Evolutionary conservation across 164 flowering plant genomes (phyloP).

Genomic region (Saururus chinensis): DNA sequence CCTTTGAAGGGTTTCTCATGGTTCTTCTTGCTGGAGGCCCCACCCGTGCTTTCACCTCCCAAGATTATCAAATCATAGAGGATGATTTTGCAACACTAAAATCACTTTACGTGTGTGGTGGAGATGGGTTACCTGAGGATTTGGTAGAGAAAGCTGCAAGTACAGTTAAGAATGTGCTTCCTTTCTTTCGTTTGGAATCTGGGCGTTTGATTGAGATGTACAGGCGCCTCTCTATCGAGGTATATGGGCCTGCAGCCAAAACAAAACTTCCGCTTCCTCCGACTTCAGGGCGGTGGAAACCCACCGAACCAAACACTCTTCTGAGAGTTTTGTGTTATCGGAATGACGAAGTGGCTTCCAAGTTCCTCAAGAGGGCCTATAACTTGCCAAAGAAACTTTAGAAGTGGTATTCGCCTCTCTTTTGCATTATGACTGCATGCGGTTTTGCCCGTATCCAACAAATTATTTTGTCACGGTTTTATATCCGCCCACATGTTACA

Average conservation of each 20-base stretch:
- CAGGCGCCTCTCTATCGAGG: slow-evolving; percentile 21
- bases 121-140: slow-evolving; percentile 83
- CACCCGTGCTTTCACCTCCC: slow-evolving; percentile 43
- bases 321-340: slow-evolving; percentile 65
- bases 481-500: not conserved
- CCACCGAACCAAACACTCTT: slow-evolving; percentile 67
- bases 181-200: slow-evolving; percentile 37
- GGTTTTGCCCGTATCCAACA: not conserved
- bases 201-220: slow-evolving; percentile 47
- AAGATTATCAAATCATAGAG: slow-evolving; percentile 51
- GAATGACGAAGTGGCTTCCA: slow-evolving; percentile 55
- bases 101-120: slow-evolving; percentile 69
- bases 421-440: not conserved
- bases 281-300: slow-evolving; percentile 68
- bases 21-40: slow-evolving; percentile 91
- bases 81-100: slow-evolving; percentile 65
- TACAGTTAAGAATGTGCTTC: slow-evolving; percentile 38
- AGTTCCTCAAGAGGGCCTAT: slow-evolving; percentile 70
- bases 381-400: slow-evolving; percentile 62
- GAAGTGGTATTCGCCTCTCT: not conserved
- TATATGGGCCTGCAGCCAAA: slow-evolving; percentile 42
- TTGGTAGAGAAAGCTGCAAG: slow-evolving; percentile 52
- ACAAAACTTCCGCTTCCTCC: slow-evolving; percentile 67
- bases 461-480: not conserved
- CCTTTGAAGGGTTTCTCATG: slow-evolving; percentile 73